These are phyloP conservation scores for Scleroderma citrinum DNA, from an alignment of 768 basidiomycete genomes.

Conservation along the genomic window DNA sequence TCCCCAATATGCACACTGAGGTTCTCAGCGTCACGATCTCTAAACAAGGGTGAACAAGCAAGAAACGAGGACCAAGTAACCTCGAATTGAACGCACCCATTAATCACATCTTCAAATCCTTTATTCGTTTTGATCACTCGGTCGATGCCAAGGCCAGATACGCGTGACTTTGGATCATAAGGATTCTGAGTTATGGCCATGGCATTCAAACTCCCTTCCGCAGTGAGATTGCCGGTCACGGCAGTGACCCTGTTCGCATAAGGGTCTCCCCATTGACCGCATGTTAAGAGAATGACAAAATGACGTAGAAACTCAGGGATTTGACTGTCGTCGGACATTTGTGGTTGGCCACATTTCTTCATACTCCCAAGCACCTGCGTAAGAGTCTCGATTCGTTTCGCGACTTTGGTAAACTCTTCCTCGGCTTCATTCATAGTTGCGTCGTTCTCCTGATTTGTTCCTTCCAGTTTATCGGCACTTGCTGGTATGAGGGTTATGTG, in stretches of 20 bases:
- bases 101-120: neutral
- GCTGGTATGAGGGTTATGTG: too few relatives aligned
- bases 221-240: too few relatives aligned
- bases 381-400: neutral
- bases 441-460: too few relatives aligned
- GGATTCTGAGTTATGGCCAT: neutral
- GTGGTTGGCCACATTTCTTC: neutral
- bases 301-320: neutral
- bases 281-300: neutral
- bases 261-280: too few relatives aligned
- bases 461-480: too few relatives aligned
- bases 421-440: neutral
- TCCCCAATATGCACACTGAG: neutral
- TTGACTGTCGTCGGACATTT: neutral
- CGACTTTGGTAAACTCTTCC: neutral
- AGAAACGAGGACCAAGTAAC: neutral
- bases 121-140: neutral
- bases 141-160: neutral
- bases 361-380: neutral
- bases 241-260: too few relatives aligned
- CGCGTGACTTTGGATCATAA: neutral
- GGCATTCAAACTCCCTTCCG: too few relatives aligned
- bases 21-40: neutral
- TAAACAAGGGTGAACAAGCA: neutral
- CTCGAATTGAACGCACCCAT: neutral